phyloP scores from a whole-genome alignment of 1,284 basidiomycete species.

The Ustilago vetiveriae region DNA sequence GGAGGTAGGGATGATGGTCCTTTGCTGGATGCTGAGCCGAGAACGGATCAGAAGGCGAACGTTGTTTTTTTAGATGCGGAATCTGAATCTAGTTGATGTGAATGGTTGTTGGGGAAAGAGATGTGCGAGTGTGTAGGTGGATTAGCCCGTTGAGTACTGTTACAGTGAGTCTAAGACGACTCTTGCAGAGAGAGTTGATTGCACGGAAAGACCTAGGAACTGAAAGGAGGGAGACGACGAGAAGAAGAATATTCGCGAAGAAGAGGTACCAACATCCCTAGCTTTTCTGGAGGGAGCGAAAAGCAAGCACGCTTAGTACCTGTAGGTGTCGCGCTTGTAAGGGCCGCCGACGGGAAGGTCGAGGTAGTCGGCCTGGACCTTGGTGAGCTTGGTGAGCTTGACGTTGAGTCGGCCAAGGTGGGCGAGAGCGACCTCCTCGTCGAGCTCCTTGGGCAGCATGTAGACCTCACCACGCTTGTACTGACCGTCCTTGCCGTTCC shows the following conservation, averaged over 20 bases:
- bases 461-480: slow-evolving; percentile 76
- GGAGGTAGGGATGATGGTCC: slow-evolving; percentile 25
- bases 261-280: slow-evolving; percentile 33
- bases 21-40: slow-evolving; percentile 6
- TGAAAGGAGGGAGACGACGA: slow-evolving; percentile 9
- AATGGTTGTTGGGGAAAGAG: neutral
- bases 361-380: slow-evolving; percentile 87
- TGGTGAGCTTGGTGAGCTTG: slow-evolving; percentile 85
- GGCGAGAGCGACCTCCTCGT: slow-evolving; percentile 97
- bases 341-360: slow-evolving; percentile 89
- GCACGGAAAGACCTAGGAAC: slow-evolving; percentile 31
- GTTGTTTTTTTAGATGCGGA: slow-evolving; percentile 5
- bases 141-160: slow-evolving; percentile 53
- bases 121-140: slow-evolving; percentile 15
- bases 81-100: slow-evolving; percentile 11
- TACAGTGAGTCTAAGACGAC: slow-evolving; percentile 49
- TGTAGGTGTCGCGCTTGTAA: slow-evolving; percentile 74
- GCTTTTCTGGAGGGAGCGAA: neutral
- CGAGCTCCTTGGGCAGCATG: slow-evolving; percentile 90
- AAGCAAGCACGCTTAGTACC: slow-evolving; percentile 59
- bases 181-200: slow-evolving; percentile 44
- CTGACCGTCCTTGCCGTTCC: slow-evolving; percentile 77
- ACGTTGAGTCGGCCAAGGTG: slow-evolving; percentile 91
- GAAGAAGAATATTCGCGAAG: slow-evolving; percentile 2
- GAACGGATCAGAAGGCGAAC: slow-evolving; percentile 1